Conservation (phyloP, 106 monocot species). For the Phalaenopsis equestris region DNA sequence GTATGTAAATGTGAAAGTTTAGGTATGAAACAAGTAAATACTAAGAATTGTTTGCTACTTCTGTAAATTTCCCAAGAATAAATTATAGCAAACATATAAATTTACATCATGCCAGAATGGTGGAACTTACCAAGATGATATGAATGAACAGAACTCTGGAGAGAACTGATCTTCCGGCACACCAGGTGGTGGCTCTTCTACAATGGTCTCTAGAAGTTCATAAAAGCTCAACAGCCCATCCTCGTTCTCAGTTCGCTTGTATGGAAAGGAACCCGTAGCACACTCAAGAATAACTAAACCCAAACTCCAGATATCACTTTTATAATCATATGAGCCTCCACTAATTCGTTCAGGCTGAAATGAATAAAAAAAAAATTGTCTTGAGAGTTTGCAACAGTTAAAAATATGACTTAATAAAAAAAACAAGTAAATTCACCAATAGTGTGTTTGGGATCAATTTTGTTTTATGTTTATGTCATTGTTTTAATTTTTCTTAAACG, state of each 20-base stretch:
- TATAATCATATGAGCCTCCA: constrained; percentile 82
- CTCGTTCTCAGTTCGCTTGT: constrained; percentile 57
- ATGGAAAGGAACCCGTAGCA: constrained; percentile 89
- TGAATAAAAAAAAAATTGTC: background rate
- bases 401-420: background rate
- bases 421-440: background rate
- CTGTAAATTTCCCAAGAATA: background rate
- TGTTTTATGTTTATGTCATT: no score
- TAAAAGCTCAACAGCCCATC: constrained; percentile 77
- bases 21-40: background rate
- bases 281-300: constrained; percentile 96
- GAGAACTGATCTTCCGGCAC: constrained; percentile 96
- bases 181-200: constrained; percentile 81
- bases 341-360: constrained; percentile 84
- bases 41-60: no score
- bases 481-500: no score
- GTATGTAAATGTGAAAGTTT: background rate
- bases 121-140: constrained; percentile 71
- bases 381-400: background rate
- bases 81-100: background rate
- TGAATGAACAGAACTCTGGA: constrained; percentile 95
- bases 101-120: background rate
- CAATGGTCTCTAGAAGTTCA: constrained; percentile 88
- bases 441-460: no score
- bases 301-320: constrained; percentile 97